These are phyloP conservation scores for Russula griseocarnosa DNA, from an alignment of 768 basidiomycete species.

Conservation along the genomic window DNA sequence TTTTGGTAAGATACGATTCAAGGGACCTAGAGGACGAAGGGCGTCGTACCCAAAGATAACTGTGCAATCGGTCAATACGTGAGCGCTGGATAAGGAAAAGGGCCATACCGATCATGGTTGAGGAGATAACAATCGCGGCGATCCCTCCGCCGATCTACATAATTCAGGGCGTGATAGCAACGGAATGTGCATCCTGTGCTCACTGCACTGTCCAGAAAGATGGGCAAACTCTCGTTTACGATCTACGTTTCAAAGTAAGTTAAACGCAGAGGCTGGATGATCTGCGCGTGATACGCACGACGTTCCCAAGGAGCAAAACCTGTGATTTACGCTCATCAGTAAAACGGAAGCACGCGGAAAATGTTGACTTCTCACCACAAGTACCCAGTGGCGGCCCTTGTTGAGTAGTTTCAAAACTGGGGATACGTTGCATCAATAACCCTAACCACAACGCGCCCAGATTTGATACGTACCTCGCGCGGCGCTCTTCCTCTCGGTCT, in stretches of 20 bases:
- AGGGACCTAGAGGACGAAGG: constrained; percentile 2
- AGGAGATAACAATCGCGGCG: constrained; percentile 74
- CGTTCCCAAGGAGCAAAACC: constrained; percentile 87
- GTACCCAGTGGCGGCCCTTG: constrained; percentile 72
- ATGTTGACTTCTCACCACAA: constrained; percentile 56
- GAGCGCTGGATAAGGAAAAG: background rate
- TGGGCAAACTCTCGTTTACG: constrained; percentile 78
- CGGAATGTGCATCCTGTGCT: constrained; percentile 3
- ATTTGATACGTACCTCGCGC: constrained; percentile 49
- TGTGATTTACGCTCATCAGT: constrained; percentile 30
- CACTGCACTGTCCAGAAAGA: constrained; percentile 73
- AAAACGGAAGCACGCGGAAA: constrained; percentile 21
- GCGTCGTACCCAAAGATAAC: constrained; percentile 76
- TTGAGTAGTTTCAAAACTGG: constrained; percentile 47
- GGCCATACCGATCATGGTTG: constrained; percentile 59
- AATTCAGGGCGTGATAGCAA: background rate
- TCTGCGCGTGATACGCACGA: constrained; percentile 45
- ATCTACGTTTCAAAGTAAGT: constrained; percentile 45
- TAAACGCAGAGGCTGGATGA: background rate
- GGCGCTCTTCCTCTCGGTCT: constrained; percentile 62
- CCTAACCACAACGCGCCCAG: background rate
- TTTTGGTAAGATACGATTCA: background rate
- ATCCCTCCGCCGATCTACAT: constrained; percentile 60
- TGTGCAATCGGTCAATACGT: constrained; percentile 31
- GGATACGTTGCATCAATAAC: background rate